These are phyloP conservation scores for Pythium biforme DNA, from an alignment of 352 stramenopile genomes.

Conservation along the genomic window DNA sequence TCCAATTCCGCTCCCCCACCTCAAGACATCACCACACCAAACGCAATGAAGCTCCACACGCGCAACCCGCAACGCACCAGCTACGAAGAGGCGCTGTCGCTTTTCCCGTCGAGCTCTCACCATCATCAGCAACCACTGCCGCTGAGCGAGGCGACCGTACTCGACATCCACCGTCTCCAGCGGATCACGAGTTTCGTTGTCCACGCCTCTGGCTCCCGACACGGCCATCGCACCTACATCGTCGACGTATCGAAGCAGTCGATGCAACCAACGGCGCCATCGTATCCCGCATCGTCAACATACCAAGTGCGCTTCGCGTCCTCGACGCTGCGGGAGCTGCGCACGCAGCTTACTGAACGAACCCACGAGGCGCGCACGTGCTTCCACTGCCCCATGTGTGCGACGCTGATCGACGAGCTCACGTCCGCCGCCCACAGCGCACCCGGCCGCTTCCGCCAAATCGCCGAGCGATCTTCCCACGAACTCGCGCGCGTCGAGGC, in stretches of 20 bases:
- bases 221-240: background rate
- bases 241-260: background rate
- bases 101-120: background rate
- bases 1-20: background rate
- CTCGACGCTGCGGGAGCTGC: background rate
- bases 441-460: background rate
- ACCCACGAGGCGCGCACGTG: background rate
- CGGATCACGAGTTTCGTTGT: background rate
- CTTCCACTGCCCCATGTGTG: background rate
- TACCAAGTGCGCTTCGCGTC: background rate
- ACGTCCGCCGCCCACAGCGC: background rate
- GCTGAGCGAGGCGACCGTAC: background rate
- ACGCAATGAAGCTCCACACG: background rate
- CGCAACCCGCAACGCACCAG: background rate
- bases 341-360: background rate
- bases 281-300: too few species aligned
- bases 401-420: background rate
- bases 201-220: background rate
- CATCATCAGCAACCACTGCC: too few species aligned
- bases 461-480: background rate
- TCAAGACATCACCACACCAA: background rate
- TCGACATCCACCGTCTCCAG: conserved; percentile 5
- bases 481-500: background rate
- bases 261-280: background rate
- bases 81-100: conserved; percentile 4